These are phyloP conservation scores for Naganishia friedmannii DNA, from an alignment of 768 basidiomycete genomes.

Conservation along the genomic window DNA sequence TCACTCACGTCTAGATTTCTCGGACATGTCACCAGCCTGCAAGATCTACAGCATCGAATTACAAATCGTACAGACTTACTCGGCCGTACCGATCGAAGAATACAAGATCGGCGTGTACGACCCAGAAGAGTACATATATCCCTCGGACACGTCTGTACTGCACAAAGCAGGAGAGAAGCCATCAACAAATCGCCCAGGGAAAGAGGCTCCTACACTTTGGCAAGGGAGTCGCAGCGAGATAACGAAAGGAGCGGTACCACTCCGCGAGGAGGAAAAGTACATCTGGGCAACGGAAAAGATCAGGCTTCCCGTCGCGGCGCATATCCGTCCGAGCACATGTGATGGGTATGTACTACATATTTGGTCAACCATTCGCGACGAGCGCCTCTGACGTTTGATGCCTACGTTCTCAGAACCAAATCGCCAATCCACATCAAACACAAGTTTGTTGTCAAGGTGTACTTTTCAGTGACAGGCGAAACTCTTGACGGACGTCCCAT, in stretches of 20 bases:
- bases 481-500: constrained; percentile 5
- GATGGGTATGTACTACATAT: neutral
- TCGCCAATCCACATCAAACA: constrained; percentile 17
- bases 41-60: constrained; percentile 14
- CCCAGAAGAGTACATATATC: neutral
- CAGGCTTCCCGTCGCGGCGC: constrained; percentile 18
- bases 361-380: neutral
- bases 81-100: constrained; percentile 18
- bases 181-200: neutral
- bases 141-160: neutral
- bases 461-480: constrained; percentile 26
- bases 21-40: neutral
- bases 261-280: neutral
- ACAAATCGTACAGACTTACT: constrained; percentile 7
- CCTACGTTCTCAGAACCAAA: neutral
- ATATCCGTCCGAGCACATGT: constrained; percentile 20
- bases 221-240: neutral
- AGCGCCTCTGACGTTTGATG: no score
- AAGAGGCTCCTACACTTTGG: neutral
- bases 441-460: constrained; percentile 17
- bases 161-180: constrained; percentile 5
- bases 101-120: constrained; percentile 21
- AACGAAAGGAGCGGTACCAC: neutral
- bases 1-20: neutral
- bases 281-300: constrained; percentile 5